Evolutionary conservation across 352 stramenopile genomes (phyloP), one percentile per base, ranked within the genome.

Genomic region (Phytophthora tentaculata): DNA sequence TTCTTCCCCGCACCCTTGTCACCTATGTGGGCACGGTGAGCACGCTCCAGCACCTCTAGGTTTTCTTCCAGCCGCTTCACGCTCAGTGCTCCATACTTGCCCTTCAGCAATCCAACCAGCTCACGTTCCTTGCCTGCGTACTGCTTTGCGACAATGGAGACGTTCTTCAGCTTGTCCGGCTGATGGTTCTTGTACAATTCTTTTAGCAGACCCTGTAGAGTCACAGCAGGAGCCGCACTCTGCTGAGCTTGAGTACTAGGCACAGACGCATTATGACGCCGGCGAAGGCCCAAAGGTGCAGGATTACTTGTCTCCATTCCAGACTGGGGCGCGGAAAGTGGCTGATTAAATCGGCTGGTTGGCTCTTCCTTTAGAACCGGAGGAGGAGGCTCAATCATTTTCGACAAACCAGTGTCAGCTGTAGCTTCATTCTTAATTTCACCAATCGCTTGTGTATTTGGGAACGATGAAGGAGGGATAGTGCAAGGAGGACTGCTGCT

Each of bases 141-240:
- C 53, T 90, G 48, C 13, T 78, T 79, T 8, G 80, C 84, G 16
- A 95, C 73, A 12, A 76, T 61, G 10, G 64, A 26, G 0, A 87
- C 83, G 22, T 89, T 90, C 56, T 83, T 83, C 16, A 92, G 48
- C 44, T 90, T 86, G 52, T 93, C 84, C 0, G 84, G 84, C 56
- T 95, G 84, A 49, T 95, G 87, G 20, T 86, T 89, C 41, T 73
- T 78, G 72, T 92, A 95, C 47, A 95, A 66, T 12, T 92, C 82
- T 19, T 69, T 83, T 26, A 95, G 67, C 23, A 93, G 56, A 14
- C 29, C 64, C 47, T 90, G 76, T 28, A 95, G 49, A 1, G 80
- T 90, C 20, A 87, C 62, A 51, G 9, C 24, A 26, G 63, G 26
- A 65, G 49, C 20, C 44, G 45, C 9, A 37, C 14, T 52, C 19